Base-by-base conservation (phyloP, 305 asterid genomes). In the Fraxinus latifolia region DNA sequence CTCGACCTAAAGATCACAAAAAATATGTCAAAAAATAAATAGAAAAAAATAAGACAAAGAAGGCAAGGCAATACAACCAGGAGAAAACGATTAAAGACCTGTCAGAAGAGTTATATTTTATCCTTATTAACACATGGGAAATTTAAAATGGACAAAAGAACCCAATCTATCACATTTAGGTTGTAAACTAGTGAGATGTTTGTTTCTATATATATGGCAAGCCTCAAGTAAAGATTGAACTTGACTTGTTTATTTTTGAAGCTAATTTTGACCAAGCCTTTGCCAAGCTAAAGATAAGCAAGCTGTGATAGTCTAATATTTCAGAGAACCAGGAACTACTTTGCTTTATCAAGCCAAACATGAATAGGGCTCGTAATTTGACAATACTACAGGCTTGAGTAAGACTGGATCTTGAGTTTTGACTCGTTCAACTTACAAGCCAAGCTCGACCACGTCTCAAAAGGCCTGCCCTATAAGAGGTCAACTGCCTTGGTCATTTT, bases 1-100 rank as follows among this genome's bases (percentile, higher is more conserved):
- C 88, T 96, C 99, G 78, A 96, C 97, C 99, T 96, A 83, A 80
- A 85, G 32, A 12, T 29, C 33, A 83, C 79, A 74, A 33, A 68
- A 82, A 55, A 80, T 58, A 60, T n/a, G 60, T 77, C 78, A 84
- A 53, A 85, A 62, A 67, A 80, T 44, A 27, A 79, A 27, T 62
- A 65, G 70, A 29, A 21, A 17, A 6, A 58, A 70, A 32, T 34
- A 77, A 78, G 76, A 79, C 55, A 80, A 62, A 71, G 50, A n/a
- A 70, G 34, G 65, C 75, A 78, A 68, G 21, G 25, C 12, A 23
- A 44, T 33, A 68, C 77, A 7, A 15, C 78, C 37, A 74, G 71
- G 50, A 36, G 19, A 36, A 7, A 23, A 68, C 29, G 36, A 67
- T 73, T 17, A 23, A 71, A 14, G 12, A n/a, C 23, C 42, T 29